Evolutionary conservation across 192 early-diverging fungal genomes (phyloP), one percentile per base, ranked within the genome.

Genomic region (Chytriomyces sp.): DNA sequence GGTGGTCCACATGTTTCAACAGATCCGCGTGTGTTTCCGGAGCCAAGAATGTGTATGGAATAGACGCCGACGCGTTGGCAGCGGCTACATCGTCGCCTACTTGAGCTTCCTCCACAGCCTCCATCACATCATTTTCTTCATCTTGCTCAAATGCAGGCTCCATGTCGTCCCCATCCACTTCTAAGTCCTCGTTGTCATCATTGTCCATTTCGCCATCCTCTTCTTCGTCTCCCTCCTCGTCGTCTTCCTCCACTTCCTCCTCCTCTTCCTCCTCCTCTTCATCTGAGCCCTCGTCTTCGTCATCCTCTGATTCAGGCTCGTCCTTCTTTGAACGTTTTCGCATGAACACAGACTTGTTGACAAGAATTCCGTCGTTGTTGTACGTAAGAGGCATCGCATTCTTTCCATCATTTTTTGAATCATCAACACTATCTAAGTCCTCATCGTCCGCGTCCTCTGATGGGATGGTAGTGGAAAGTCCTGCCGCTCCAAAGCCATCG

Each of bases 11-110:
- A 19, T 96, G 81, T 52, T 78, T 73, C 36, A 90, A 69, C 64
- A 96, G 92, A 39, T 93, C 83, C 22, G 77, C 79, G 59, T 92
- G 89, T 37, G 88, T 84, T 4, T 78, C 79, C 1, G 97, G 97
- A 33, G 93, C 93, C 0, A 82, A 71, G 74, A 96, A 97, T 12
- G 91, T 94, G 75, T 83, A 98, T 1, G 94, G 93, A 52, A 96
- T 81, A 49, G 78, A 77, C 14, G 81, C 77, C 4, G 37, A 57
- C 14, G 61, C 63, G 26, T 70, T 77, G 14, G 39, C 26, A 49
- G 64, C 75, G n/a, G 44, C 65, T 33, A 64, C 38, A 14, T 44
- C 77, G 25, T 81, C 81, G 2, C 78, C 72, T 3, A 73, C 72
- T 12, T 72, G 78, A 26, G 33, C 64, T 8, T 75, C 75, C 12